phyloP scores from a whole-genome alignment of 2,329 filamentous ascomycete species.

The Scopulariopsis brevicaulis region DNA sequence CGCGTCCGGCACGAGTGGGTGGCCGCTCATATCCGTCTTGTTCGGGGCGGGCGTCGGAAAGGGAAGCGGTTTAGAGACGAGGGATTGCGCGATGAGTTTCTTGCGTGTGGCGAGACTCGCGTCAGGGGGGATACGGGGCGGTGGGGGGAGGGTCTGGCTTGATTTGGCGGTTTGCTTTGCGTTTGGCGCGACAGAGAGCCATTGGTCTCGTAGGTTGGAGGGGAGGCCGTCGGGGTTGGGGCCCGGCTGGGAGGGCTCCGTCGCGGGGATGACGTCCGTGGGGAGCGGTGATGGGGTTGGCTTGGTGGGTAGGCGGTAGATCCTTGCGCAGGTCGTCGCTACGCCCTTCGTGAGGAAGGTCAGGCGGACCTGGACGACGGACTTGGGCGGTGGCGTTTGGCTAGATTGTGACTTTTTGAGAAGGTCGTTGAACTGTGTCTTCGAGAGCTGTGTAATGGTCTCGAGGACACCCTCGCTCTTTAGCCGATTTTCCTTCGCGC shows the following conservation, averaged over 20 bases:
- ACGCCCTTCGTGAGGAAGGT: constrained; percentile 59
- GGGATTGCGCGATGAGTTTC: constrained; percentile 32
- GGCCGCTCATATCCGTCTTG: constrained; percentile 29
- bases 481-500: not conserved
- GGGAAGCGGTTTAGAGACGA: constrained; percentile 24
- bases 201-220: constrained; percentile 49
- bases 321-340: constrained; percentile 59
- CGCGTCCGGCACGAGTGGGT: constrained; percentile 60
- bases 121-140: constrained; percentile 9
- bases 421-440: constrained; percentile 4
- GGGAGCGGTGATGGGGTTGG: constrained; percentile 9
- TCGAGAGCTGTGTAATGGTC: not conserved
- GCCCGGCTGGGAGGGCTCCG: constrained; percentile 18
- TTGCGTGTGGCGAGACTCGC: constrained; percentile 25
- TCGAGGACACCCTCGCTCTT: constrained; percentile 1
- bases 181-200: constrained; percentile 49
- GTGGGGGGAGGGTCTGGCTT: constrained; percentile 3
- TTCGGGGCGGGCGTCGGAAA: constrained; percentile 22
- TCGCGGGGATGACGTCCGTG: constrained; percentile 28
- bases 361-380: constrained; percentile 52
- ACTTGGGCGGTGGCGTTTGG: constrained; percentile 18
- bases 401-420: constrained; percentile 3
- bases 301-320: constrained; percentile 64
- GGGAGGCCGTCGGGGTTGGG: constrained; percentile 19
- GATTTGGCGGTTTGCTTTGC: not conserved